These are phyloP conservation scores for Globisporangium cederbergense DNA, from an alignment of 352 stramenopile genomes.

Conservation along the genomic window DNA sequence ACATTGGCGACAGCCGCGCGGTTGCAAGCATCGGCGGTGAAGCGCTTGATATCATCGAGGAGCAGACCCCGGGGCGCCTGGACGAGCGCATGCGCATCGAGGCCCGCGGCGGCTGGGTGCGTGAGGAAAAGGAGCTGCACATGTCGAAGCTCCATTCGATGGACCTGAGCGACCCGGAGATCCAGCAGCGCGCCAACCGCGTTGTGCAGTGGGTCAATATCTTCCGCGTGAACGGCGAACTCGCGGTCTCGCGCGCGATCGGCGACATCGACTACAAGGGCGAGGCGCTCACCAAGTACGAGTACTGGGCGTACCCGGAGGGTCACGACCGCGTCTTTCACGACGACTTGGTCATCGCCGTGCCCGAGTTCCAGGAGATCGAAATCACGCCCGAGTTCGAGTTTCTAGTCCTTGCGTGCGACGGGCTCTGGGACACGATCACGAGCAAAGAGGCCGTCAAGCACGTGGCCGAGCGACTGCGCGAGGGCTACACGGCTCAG, in stretches of 20 bases:
- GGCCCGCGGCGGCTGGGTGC: conserved; percentile 42
- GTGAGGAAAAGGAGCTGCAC: conserved; percentile 80
- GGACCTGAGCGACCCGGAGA: conserved; percentile 84
- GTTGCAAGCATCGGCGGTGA: conserved; percentile 79
- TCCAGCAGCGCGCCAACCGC: conserved; percentile 74
- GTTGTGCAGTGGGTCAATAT: conserved; percentile 86
- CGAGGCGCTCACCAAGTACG: conserved; percentile 62
- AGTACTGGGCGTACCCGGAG: conserved; percentile 82
- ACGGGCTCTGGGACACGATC: conserved; percentile 92
- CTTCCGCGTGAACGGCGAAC: conserved; percentile 88
- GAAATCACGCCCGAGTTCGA: conserved; percentile 88
- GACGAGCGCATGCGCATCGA: conserved; percentile 80
- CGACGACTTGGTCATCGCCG: conserved; percentile 83
- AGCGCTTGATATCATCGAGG: conserved; percentile 84
- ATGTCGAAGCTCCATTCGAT: conserved; percentile 87
- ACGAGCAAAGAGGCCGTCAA: conserved; percentile 90
- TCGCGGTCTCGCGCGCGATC: conserved; percentile 91
- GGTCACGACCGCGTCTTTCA: conserved; percentile 77
- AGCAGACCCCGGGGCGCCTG: conserved; percentile 74
- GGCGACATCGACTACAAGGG: conserved; percentile 92
- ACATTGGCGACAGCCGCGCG: conserved; percentile 84
- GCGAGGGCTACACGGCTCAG: conserved; percentile 64
- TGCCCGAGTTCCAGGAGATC: conserved; percentile 88
- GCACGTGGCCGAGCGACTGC: conserved; percentile 69
- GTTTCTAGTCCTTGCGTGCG: conserved; percentile 90